phyloP scores from a whole-genome alignment of 2,329 filamentous ascomycete species.

The Fusarium graminum region DNA sequence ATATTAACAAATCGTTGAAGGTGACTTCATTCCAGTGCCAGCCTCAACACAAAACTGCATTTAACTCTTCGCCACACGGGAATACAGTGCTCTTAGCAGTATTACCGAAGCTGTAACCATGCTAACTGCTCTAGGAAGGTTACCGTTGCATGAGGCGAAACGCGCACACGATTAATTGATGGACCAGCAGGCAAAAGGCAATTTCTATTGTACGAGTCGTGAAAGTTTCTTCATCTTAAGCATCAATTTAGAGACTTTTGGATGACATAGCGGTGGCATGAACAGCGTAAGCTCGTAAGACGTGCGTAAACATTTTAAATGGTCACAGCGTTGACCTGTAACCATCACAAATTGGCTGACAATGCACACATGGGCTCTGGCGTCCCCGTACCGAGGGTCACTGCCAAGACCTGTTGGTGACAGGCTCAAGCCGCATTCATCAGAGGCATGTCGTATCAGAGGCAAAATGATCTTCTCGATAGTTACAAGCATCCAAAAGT shows the following conservation, averaged over 20 bases:
- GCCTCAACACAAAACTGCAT: not conserved
- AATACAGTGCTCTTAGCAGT: not conserved
- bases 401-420: constrained; percentile 10
- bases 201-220: not conserved
- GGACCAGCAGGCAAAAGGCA: not conserved
- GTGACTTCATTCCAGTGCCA: not conserved
- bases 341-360: not conserved
- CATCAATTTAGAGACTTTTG: not conserved
- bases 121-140: constrained; percentile 38
- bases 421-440: constrained; percentile 8
- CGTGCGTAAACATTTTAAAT: not conserved
- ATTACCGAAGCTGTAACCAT: constrained; percentile 20
- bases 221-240: not conserved
- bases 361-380: constrained; percentile 2
- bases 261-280: not conserved
- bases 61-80: constrained; percentile 10
- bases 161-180: too few relatives aligned
- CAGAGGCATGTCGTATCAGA: not conserved
- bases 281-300: not conserved
- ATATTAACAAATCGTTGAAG: not conserved
- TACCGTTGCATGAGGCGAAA: constrained; percentile 35
- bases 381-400: not conserved
- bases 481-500: not conserved
- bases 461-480: not conserved
- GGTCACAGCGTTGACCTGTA: not conserved